Conservation (phyloP, 176 grass and related monocot genomes). For the Elymus sibiricus region DNA sequence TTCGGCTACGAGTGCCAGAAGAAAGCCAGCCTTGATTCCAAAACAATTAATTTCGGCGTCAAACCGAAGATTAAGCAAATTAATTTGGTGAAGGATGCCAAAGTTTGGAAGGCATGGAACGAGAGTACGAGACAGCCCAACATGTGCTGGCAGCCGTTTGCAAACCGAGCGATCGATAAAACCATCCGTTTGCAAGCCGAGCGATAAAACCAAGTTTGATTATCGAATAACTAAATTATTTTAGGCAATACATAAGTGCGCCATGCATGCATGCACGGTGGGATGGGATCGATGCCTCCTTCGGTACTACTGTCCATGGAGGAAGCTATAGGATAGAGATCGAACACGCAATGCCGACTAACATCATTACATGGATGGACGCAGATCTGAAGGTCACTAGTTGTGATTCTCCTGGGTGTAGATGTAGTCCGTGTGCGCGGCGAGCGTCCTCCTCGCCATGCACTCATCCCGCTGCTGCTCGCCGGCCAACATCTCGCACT, state of each 20-base stretch:
- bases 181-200: not conserved
- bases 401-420: conserved; percentile 76
- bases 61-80: not conserved
- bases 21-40: not conserved
- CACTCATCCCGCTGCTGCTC: conserved; percentile 47
- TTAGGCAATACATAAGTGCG: not conserved
- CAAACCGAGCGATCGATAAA: not conserved
- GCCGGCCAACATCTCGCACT: conserved; percentile 34
- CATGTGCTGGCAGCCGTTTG: not conserved
- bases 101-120: not conserved
- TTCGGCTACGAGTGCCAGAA: not conserved
- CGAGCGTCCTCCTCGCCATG: conserved; percentile 55
- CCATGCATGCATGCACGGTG: not conserved
- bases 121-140: not conserved
- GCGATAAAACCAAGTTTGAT: not conserved
- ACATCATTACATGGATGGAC: not conserved
- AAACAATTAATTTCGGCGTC: not conserved
- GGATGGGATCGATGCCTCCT: not conserved
- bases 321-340: not conserved
- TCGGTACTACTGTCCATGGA: not conserved
- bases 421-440: conserved; percentile 80
- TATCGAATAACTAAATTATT: not conserved
- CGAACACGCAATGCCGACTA: not conserved
- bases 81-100: not conserved
- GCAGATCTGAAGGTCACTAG: not conserved